A percentile compares a stretch with the other conserved stretches of the same genome.
Evolutionary conservation across 306 rosid species (phyloP).

Genomic region (Acacia confusa): DNA sequence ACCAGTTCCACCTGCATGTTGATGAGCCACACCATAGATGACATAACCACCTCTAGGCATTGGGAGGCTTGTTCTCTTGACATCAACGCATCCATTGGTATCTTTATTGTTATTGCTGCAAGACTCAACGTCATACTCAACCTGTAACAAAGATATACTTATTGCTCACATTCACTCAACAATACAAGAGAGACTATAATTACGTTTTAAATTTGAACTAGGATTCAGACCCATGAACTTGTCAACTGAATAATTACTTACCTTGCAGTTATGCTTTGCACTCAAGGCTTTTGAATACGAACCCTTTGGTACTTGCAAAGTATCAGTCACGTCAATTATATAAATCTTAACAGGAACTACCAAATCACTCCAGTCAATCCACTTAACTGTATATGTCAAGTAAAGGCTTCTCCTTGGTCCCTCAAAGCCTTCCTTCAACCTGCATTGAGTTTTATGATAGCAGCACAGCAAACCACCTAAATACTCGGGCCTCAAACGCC

Average conservation of each 20-base stretch:
- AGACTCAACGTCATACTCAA: conserved; percentile 58
- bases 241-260: conserved; percentile 37
- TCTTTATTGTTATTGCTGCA: conserved; percentile 30
- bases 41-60: conserved; percentile 58
- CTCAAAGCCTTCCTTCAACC: conserved; percentile 45
- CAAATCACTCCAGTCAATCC: conserved; percentile 73
- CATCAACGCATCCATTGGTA: conserved; percentile 36
- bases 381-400: conserved; percentile 65
- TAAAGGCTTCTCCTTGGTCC: conserved; percentile 57
- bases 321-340: conserved; percentile 68
- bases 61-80: conserved; percentile 34
- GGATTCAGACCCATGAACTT: neutral
- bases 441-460: conserved; percentile 56
- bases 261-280: conserved; percentile 49
- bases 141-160: conserved; percentile 36
- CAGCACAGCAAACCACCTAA: conserved; percentile 67
- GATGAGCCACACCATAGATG: conserved; percentile 79
- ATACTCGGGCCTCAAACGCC: conserved; percentile 44
- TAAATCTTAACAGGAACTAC: conserved; percentile 66
- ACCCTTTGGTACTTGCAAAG: conserved; percentile 18
- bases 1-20: conserved; percentile 70
- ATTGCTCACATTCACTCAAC: neutral
- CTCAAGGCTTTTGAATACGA: neutral
- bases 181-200: neutral
- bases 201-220: neutral